Conservation (phyloP, 805 yeast genomes). For the Suhomyces sp. region DNA sequence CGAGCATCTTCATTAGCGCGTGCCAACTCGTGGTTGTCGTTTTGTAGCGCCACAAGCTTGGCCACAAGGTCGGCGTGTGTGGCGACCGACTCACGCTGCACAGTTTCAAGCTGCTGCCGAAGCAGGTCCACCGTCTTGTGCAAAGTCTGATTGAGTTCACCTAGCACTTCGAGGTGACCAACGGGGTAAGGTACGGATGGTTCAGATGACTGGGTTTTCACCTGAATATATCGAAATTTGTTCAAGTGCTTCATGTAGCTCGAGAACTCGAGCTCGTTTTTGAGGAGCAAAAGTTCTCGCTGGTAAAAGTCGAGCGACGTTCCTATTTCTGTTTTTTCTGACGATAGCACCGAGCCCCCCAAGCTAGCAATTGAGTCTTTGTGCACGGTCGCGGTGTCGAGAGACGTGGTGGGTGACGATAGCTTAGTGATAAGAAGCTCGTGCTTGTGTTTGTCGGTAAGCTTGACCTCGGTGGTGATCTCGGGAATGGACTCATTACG, state of each 20-base stretch:
- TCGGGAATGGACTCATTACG: neutral
- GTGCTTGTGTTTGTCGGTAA: conserved; percentile 14
- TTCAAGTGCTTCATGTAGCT: conserved; percentile 49
- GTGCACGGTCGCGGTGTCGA: conserved; percentile 20
- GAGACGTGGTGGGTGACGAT: conserved; percentile 21
- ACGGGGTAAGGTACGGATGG: neutral
- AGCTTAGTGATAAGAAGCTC: conserved; percentile 10
- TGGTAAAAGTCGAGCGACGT: conserved; percentile 46
- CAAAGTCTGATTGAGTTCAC: neutral
- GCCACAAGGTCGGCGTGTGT: neutral
- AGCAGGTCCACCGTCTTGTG: conserved; percentile 7
- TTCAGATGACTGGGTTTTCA: conserved; percentile 11
- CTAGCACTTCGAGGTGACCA: neutral
- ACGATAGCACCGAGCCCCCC: conserved; percentile 1
- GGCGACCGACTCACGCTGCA: neutral
- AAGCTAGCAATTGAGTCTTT: conserved; percentile 9
- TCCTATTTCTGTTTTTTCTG: conserved; percentile 7
- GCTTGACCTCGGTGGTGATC: conserved; percentile 4
- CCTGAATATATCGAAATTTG: conserved; percentile 25
- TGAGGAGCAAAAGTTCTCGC: conserved; percentile 53
- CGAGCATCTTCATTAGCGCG: neutral
- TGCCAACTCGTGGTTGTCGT: neutral
- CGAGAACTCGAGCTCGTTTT: conserved; percentile 62
- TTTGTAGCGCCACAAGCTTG: neutral
- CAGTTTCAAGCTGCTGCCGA: neutral